Percentiles rank a stretch among this genome's conserved stretches.
phyloP scores from a whole-genome alignment of 257 asterid species.

The Solanum sejunctum region DNA sequence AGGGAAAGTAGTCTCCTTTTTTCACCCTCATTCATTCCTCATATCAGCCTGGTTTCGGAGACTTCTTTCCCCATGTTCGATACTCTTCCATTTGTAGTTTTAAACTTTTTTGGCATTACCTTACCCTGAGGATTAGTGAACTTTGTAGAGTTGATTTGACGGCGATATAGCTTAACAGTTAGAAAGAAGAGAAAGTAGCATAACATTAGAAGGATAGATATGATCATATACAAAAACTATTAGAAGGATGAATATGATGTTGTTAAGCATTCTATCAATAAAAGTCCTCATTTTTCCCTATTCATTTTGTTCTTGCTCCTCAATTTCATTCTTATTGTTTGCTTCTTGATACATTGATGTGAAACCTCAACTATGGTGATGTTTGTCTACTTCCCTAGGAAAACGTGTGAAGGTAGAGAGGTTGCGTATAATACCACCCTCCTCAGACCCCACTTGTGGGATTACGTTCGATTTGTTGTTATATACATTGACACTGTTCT shows the following conservation, averaged over 20 bases:
- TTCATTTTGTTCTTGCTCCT: background rate
- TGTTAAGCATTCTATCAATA: slow-evolving; percentile 1
- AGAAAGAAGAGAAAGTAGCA: slow-evolving; percentile 1
- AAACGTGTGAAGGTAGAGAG: too few relatives aligned
- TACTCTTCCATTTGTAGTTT: background rate
- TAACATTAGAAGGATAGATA: background rate
- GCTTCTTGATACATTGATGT: slow-evolving; percentile 8
- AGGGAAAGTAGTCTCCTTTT: background rate
- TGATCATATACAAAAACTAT: background rate
- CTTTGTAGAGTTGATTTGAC: slow-evolving; percentile 13
- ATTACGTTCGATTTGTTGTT: background rate
- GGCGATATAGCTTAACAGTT: slow-evolving; percentile 9
- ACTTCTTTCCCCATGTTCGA: background rate
- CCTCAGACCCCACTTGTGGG: background rate
- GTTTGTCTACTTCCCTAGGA: background rate
- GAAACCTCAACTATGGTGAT: background rate
- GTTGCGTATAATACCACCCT: too few relatives aligned
- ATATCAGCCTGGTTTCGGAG: background rate
- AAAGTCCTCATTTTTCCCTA: background rate
- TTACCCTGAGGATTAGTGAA: slow-evolving; percentile 18
- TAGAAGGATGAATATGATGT: background rate
- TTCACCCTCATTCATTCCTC: slow-evolving; percentile 6
- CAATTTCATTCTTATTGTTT: slow-evolving; percentile 9
- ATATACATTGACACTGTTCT: background rate
- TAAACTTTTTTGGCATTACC: background rate